Evolutionary conservation across 2,329 filamentous ascomycete genomes (phyloP).

Genomic region (Fusarium incarnatum): DNA sequence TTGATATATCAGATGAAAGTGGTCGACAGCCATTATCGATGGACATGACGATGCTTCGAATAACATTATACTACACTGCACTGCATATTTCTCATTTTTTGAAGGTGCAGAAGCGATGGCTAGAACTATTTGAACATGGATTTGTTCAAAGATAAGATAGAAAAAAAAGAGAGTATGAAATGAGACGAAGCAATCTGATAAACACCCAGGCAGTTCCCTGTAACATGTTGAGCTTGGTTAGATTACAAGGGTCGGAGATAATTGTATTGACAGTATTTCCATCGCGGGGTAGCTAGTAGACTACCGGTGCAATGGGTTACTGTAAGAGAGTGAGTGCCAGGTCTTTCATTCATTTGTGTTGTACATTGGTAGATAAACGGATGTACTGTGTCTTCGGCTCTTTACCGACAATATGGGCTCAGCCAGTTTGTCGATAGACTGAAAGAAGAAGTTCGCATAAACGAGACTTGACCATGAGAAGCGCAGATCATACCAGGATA

Average conservation of each 20-base stretch:
- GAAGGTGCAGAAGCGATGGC: constrained; percentile 38
- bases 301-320: constrained; percentile 11
- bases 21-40: constrained; percentile 6
- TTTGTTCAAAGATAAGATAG: constrained; percentile 37
- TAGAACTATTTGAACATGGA: constrained; percentile 42
- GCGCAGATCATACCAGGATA: not conserved
- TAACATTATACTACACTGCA: not conserved
- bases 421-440: not conserved
- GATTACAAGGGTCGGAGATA: not conserved
- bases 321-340: not conserved
- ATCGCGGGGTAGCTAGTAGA: not conserved
- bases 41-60: constrained; percentile 13
- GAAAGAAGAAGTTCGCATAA: not conserved
- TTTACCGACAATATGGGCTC: not conserved
- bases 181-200: constrained; percentile 30
- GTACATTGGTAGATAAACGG: not conserved
- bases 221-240: not conserved
- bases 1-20: constrained; percentile 37
- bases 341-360: not conserved
- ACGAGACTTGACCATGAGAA: not conserved
- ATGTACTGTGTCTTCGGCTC: not conserved
- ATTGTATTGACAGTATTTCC: not conserved
- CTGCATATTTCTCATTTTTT: constrained; percentile 34
- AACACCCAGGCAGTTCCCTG: constrained; percentile 22
- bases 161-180: constrained; percentile 25